Evolutionary conservation across 1,284 basidiomycete genomes (phyloP).

Genomic region (Fistulinella cinereoalba): DNA sequence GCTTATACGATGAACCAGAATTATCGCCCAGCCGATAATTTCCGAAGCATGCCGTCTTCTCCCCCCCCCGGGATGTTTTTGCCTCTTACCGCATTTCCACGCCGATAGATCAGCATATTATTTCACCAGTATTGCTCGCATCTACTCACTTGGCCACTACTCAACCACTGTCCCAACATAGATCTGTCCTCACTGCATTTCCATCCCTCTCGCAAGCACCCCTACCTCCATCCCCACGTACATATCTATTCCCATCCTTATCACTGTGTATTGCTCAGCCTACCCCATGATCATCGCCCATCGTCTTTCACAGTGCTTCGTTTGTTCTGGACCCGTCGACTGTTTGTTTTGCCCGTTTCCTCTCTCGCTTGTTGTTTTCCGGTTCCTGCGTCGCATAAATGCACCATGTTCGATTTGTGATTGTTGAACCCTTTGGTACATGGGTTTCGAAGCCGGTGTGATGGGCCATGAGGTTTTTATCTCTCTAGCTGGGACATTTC

Average conservation of each 20-base stretch:
- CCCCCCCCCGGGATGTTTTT: neutral
- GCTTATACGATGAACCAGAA: conserved; percentile 22
- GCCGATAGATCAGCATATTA: conserved; percentile 16
- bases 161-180: conserved; percentile 22
- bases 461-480: neutral
- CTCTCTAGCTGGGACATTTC: conserved; percentile 1
- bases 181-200: conserved; percentile 24
- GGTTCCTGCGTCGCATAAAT: conserved; percentile 1
- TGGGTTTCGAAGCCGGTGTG: neutral
- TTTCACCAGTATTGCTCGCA: conserved; percentile 28
- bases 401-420: conserved; percentile 21
- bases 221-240: conserved; percentile 13
- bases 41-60: conserved; percentile 5
- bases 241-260: conserved; percentile 28
- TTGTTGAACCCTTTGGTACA: conserved; percentile 21
- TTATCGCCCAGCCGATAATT: neutral
- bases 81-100: neutral
- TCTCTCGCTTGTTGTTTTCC: conserved; percentile 18
- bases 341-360: conserved; percentile 20
- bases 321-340: conserved; percentile 12
- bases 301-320: conserved; percentile 22
- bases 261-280: conserved; percentile 26
- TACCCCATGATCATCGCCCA: conserved; percentile 10
- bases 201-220: conserved; percentile 16
- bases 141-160: conserved; percentile 17